These are phyloP conservation scores for Argentina anserina DNA, from an alignment of 306 rosid genomes.

Conservation along the genomic window DNA sequence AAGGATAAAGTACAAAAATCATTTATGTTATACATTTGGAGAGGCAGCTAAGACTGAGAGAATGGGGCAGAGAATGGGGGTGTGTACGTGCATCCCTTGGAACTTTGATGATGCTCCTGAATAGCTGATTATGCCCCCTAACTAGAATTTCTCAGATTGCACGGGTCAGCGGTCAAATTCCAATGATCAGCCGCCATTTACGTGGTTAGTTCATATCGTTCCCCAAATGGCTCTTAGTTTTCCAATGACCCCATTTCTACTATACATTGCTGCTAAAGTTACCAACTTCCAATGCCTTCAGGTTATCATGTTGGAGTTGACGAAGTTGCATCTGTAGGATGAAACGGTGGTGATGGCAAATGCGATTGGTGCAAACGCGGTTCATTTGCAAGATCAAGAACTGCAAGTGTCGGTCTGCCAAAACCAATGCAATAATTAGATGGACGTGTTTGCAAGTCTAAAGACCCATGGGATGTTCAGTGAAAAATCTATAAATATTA, in stretches of 20 bases:
- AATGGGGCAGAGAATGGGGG: constrained; percentile 16
- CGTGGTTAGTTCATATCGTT: not conserved
- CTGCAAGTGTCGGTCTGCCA: constrained; percentile 61
- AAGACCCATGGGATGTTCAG: not conserved
- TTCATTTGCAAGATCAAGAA: constrained; percentile 72
- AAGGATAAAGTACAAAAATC: constrained; percentile 16
- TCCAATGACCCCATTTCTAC: constrained; percentile 4
- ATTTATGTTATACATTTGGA: constrained; percentile 38
- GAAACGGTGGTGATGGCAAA: constrained; percentile 41
- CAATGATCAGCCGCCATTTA: constrained; percentile 13
- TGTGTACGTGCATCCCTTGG: constrained; percentile 1
- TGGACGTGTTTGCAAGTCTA: not conserved
- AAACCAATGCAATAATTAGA: constrained; percentile 6
- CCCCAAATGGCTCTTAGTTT: not conserved
- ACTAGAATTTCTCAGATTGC: constrained; percentile 8
- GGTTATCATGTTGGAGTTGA: constrained; percentile 51
- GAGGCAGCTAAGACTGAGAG: constrained; percentile 30
- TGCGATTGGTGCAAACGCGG: constrained; percentile 50
- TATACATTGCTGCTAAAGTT: constrained; percentile 21
- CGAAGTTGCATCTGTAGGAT: constrained; percentile 56
- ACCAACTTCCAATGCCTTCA: constrained; percentile 16
- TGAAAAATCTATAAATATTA: not conserved
- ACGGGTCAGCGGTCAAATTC: constrained; percentile 24
- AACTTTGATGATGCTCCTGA: constrained; percentile 9
- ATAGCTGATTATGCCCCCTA: not conserved